Evolutionary conservation across 2,329 filamentous ascomycete genomes (phyloP), one percentile per base, ranked within the genome.

Genomic region (Phaeomoniella chlamydospora): DNA sequence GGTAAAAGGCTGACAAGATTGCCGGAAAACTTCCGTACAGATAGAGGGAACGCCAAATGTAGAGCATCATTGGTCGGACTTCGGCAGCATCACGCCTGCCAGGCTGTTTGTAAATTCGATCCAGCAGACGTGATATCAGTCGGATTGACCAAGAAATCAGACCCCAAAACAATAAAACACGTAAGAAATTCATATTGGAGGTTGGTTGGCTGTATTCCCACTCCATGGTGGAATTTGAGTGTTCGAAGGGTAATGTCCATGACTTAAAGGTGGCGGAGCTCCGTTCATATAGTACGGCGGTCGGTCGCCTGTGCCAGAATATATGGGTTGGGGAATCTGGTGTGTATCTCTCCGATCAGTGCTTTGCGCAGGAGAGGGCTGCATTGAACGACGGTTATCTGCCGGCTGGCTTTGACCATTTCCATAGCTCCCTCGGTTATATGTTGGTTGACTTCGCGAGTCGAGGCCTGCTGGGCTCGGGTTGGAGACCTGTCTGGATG

Each of bases 401-500:
- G 42, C 38, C n/a, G 39, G n/a, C 9, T 36, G 31, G 5, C 30
- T 36, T 10, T 45, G 39, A 16, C 31, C 38, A 12, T 44, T 45
- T 11, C 39, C 37, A 14, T 47, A 47, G 6, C 38, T 37, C 19
- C 33, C 40, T 11, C 38, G 36, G 33, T 43, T 39, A 35, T 49
- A 47, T 16, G 43, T 33, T 17, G 42, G 39, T 29, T 17, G 29
- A 14, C 38, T 41, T 33, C 45, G 37, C 2, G 39, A 37, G 18
- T 49, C 46, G 38, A 48, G 40, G 6, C 42, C 41, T 4, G 45
- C 44, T 16, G 45, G 45, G 35, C 44, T 49, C 29, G 45, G 34
- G 18, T 41, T 41, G 19, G 42, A 42, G n/a, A 47, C 39, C 6
- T 45, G 43, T 18, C 45, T 34, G 6, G 31, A 10, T 34, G 44